Base-by-base conservation (phyloP, 352 stramenopile species). In the Thalassiosira ordinaria region DNA sequence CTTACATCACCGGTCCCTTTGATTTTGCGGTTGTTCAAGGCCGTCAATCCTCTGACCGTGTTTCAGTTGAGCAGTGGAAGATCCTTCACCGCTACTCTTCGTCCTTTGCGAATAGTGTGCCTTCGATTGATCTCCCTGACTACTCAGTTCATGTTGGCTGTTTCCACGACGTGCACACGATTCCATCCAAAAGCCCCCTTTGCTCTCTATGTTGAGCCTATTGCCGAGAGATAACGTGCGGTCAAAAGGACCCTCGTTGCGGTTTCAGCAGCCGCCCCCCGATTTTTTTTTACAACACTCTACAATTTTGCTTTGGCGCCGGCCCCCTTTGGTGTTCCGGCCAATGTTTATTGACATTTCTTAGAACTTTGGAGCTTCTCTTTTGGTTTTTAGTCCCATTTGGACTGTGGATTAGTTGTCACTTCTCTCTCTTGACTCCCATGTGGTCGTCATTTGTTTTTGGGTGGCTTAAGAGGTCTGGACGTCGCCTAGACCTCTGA, bases 1-100 rank as follows among this genome's bases (percentile, higher is more conserved):
- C 55, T n/a, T 64, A 64, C 55, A 64, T 64, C n/a, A 5, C 3
- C 26, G 31, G 53, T 7, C 53, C 53, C n/a, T 62, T 62, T 35
- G 27, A 62, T 16, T 62, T 60, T 39, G 22, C 24, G 2, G 14
- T 16, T 1, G 14, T 39, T 18, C 3, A 20, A 18, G 51, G 51
- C 1, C 22, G 22, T 1, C 22, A 60, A 39, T 20, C 51, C 18
- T 4, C 2, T 2, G 51, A 60, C 24, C 13, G 51, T 35, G 14
- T 39, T 13, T 2, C 20, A 7, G 2, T 35, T 1, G 27, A 60
- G 1, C 5, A 33, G 8, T 60, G 51, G 47, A 27, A 56, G 7
- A 14, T 14, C 14, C 37, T 46, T 46, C 7, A 7, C 14, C 7
- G 7, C 7, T 46, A 14, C 7, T 14, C 7, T 7, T 46, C 37